These are phyloP conservation scores for Leccinum boreale DNA, from an alignment of 768 basidiomycete species.

Conservation along the genomic window DNA sequence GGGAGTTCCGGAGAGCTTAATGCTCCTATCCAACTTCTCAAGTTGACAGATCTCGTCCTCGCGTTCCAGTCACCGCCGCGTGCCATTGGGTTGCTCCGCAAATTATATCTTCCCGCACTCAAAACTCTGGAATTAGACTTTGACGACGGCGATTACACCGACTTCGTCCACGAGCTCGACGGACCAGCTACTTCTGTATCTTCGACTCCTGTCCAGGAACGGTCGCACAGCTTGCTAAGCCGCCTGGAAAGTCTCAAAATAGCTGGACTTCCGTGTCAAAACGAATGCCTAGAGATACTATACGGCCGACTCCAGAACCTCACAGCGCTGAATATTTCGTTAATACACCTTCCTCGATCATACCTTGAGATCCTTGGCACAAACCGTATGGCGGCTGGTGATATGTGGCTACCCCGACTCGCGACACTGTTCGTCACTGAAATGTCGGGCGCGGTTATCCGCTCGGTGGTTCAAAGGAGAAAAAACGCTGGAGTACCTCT, in stretches of 20 bases:
- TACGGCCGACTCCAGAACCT: conserved; percentile 49
- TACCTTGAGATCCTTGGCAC: conserved; percentile 27
- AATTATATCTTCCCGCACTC: conserved; percentile 35
- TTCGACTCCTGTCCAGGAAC: conserved; percentile 35
- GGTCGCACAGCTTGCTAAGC: conserved; percentile 36
- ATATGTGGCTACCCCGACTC: conserved; percentile 48
- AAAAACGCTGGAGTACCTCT: conserved; percentile 44
- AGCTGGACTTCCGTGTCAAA: conserved; percentile 43
- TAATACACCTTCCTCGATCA: conserved; percentile 24
- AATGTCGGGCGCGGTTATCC: conserved; percentile 40
- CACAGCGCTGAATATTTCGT: conserved; percentile 39
- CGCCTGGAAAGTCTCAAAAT: conserved; percentile 54
- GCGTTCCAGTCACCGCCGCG: conserved; percentile 53
- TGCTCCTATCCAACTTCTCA: conserved; percentile 27
- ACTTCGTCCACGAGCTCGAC: conserved; percentile 43
- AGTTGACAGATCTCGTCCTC: conserved; percentile 37
- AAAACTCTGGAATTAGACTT: conserved; percentile 48
- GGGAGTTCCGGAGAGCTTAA: conserved; percentile 26
- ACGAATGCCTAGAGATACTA: conserved; percentile 33
- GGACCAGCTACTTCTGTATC: conserved; percentile 21
- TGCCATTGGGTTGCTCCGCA: conserved; percentile 19
- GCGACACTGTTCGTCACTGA: conserved; percentile 45
- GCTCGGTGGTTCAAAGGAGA: conserved; percentile 43
- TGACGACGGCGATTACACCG: conserved; percentile 50
- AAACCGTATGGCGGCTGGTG: not conserved